Percentiles rank a stretch among this genome's conserved stretches.
Evolutionary conservation across 441 rosid genomes (phyloP).

Genomic region (Erodium chrysanthum): DNA sequence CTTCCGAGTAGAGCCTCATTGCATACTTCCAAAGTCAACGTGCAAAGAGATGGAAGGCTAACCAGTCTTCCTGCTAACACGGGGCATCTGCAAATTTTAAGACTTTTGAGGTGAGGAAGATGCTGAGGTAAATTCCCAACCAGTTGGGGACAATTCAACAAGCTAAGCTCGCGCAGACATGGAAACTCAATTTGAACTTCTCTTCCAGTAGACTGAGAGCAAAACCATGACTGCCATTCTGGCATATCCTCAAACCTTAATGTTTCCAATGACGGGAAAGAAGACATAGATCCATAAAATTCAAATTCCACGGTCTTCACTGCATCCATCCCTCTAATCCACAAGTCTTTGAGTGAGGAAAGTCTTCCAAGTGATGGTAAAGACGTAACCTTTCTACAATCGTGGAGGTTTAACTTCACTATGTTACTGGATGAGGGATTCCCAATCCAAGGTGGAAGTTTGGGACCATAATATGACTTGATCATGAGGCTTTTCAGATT

Average conservation of each 20-base stretch:
- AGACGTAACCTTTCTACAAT: not conserved
- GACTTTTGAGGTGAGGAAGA: slow-evolving; percentile 15
- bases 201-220: slow-evolving; percentile 1
- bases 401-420: not conserved
- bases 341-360: slow-evolving; percentile 18
- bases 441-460: slow-evolving; percentile 22
- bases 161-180: slow-evolving; percentile 16
- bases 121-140: not conserved
- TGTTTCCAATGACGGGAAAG: slow-evolving; percentile 15
- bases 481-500: slow-evolving; percentile 18
- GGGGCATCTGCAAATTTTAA: slow-evolving; percentile 12
- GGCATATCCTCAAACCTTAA: slow-evolving; percentile 17
- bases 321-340: slow-evolving; percentile 14
- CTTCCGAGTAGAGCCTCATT: slow-evolving; percentile 1
- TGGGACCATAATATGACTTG: slow-evolving; percentile 11
- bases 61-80: slow-evolving; percentile 2
- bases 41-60: slow-evolving; percentile 4
- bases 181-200: slow-evolving; percentile 18
- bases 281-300: slow-evolving; percentile 15
- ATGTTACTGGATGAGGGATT: slow-evolving; percentile 17
- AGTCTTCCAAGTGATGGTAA: slow-evolving; percentile 27
- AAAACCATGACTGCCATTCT: slow-evolving; percentile 18
- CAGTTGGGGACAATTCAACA: not conserved
- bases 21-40: slow-evolving; percentile 3
- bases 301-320: slow-evolving; percentile 10